phyloP scores from a whole-genome alignment of 2,329 filamentous ascomycete species.

The Penicillium sp. region DNA sequence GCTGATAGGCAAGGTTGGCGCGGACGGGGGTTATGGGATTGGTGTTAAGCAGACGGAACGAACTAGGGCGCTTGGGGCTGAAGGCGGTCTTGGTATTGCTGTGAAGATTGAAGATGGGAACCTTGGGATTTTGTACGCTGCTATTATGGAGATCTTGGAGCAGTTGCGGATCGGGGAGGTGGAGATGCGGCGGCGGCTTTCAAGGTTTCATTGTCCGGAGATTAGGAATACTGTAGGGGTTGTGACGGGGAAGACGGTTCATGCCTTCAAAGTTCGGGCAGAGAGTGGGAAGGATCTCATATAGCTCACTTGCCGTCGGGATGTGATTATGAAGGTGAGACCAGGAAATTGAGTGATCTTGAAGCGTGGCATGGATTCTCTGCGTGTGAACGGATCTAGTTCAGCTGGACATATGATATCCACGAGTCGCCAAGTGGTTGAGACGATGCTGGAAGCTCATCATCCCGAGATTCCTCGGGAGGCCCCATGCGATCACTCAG shows the following conservation, averaged over 20 bases:
- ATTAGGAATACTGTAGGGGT: conserved; percentile 44
- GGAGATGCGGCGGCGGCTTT: conserved; percentile 33
- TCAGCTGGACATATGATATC: not conserved
- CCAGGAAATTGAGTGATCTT: not conserved
- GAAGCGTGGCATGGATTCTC: not conserved
- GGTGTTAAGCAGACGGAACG: conserved; percentile 43
- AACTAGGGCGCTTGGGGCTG: conserved; percentile 39
- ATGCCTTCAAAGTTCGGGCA: conserved; percentile 12
- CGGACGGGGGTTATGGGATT: conserved; percentile 53
- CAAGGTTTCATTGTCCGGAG: conserved; percentile 35
- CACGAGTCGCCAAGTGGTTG: not conserved
- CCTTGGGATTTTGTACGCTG: conserved; percentile 47
- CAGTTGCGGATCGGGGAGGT: conserved; percentile 43
- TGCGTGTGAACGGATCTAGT: not conserved
- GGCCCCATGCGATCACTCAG: no score
- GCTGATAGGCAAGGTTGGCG: conserved; percentile 52
- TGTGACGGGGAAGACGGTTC: conserved; percentile 34
- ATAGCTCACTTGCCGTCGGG: not conserved
- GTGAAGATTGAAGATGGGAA: conserved; percentile 55
- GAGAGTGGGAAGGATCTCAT: not conserved
- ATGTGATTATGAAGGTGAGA: not conserved
- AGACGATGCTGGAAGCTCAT: not conserved
- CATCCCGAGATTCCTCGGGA: no score
- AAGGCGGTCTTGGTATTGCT: conserved; percentile 46
- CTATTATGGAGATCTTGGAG: conserved; percentile 48